Conservation (phyloP, 2,329 filamentous ascomycete genomes). For the Diaporthe batatas region DNA sequence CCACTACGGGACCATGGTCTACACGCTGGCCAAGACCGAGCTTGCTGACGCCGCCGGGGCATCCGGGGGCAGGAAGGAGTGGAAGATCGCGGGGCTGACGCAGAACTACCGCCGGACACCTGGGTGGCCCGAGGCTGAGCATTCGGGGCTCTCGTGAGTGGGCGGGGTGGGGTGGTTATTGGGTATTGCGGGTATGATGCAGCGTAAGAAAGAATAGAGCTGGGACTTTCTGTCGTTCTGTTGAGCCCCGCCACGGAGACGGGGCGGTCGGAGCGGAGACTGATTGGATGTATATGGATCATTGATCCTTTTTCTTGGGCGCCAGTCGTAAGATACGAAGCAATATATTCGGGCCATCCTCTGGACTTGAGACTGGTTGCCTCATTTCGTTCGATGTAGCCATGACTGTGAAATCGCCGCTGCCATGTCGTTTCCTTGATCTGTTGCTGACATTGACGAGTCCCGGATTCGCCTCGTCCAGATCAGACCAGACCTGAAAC, state of each 20-base stretch:
- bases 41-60: neutral
- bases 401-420: neutral
- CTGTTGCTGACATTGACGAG: neutral
- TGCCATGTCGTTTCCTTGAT: neutral
- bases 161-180: neutral
- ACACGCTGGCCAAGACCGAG: conserved; percentile 36
- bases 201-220: neutral
- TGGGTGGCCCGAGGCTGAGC: conserved; percentile 36
- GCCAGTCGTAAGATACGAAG: conserved; percentile 11
- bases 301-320: conserved; percentile 14
- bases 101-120: conserved; percentile 40
- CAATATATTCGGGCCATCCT: neutral
- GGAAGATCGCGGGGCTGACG: conserved; percentile 39
- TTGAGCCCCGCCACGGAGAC: too few species aligned
- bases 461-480: conserved; percentile 26
- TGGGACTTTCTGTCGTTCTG: neutral
- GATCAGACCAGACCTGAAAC: conserved; percentile 27
- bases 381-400: neutral
- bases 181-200: neutral
- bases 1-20: conserved; percentile 41
- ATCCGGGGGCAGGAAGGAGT: neutral
- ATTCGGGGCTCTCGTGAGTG: neutral
- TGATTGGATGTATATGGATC: neutral
- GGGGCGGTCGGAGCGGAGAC: neutral
- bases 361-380: neutral